Conservation (phyloP, 176 grass and related monocot genomes). For the Ampelocalamus luodianensis region DNA sequence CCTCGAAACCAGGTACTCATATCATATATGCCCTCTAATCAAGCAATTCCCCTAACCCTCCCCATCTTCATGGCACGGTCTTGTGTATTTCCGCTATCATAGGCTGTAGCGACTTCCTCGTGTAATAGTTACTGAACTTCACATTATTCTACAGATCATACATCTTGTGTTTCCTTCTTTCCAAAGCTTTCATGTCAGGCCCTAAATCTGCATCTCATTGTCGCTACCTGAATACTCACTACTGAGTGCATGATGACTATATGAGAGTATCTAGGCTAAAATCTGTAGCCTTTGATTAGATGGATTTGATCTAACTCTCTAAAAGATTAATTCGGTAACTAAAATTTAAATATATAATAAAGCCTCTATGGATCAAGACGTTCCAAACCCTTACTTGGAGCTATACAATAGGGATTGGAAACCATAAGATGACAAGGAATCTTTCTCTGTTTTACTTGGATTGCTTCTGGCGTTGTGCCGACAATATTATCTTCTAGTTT, state of each 20-base stretch:
- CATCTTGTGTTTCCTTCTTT: neutral
- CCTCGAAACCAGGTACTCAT: neutral
- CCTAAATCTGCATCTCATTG: neutral
- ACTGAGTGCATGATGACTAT: neutral
- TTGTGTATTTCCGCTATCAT: neutral
- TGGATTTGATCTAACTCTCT: neutral
- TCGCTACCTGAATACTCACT: neutral
- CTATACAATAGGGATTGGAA: too few relatives aligned
- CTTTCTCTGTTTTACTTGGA: too few relatives aligned
- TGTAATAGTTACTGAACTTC: slow-evolving; percentile 3
- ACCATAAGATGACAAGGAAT: too few relatives aligned
- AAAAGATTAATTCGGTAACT: neutral
- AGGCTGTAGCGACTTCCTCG: neutral
- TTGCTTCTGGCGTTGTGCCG: too few relatives aligned
- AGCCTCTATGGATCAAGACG: too few relatives aligned
- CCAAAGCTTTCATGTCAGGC: neutral
- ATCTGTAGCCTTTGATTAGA: neutral
- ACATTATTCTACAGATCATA: neutral
- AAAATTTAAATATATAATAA: too few relatives aligned
- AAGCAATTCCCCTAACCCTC: neutral
- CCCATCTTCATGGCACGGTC: neutral
- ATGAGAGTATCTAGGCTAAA: neutral
- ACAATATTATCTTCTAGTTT: too few relatives aligned
- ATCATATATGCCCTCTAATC: slow-evolving; percentile 1
- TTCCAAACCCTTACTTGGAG: too few relatives aligned